These are phyloP conservation scores for Diutina siamensis DNA, from an alignment of 1,139 yeast genomes.

Conservation along the genomic window DNA sequence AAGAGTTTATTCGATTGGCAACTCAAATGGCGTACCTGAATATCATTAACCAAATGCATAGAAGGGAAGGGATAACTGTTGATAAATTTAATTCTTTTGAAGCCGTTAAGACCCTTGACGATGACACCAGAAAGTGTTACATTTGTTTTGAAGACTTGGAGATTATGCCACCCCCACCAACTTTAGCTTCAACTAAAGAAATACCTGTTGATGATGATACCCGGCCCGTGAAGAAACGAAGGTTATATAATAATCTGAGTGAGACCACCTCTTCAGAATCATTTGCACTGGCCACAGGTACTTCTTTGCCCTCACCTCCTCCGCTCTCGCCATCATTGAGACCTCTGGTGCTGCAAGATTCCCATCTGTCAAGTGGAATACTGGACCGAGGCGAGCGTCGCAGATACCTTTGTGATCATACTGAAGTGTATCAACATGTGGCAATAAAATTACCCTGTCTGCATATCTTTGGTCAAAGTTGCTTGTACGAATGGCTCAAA, in stretches of 20 bases:
- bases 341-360: no score
- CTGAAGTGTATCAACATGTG: conserved; percentile 37
- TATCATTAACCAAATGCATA: conserved; percentile 25
- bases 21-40: conserved; percentile 61
- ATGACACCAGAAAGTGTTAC: conserved; percentile 35
- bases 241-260: conserved; percentile 5
- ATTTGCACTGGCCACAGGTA: neutral
- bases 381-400: conserved; percentile 1
- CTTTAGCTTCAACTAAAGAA: neutral
- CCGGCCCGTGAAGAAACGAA: conserved; percentile 5
- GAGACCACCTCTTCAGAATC: neutral
- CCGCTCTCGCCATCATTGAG: no score
- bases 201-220: conserved; percentile 7
- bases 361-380: no score
- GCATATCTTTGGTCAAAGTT: conserved; percentile 64
- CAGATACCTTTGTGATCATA: conserved; percentile 17
- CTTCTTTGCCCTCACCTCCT: no score
- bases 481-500: conserved; percentile 68
- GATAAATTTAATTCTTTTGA: conserved; percentile 42
- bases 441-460: conserved; percentile 73
- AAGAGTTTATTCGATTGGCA: conserved; percentile 51
- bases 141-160: conserved; percentile 47
- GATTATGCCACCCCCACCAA: neutral
- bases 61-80: conserved; percentile 38
- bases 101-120: conserved; percentile 9